Evolutionary conservation across 345 rosid species (phyloP).

Genomic region (Aegle marmelos): DNA sequence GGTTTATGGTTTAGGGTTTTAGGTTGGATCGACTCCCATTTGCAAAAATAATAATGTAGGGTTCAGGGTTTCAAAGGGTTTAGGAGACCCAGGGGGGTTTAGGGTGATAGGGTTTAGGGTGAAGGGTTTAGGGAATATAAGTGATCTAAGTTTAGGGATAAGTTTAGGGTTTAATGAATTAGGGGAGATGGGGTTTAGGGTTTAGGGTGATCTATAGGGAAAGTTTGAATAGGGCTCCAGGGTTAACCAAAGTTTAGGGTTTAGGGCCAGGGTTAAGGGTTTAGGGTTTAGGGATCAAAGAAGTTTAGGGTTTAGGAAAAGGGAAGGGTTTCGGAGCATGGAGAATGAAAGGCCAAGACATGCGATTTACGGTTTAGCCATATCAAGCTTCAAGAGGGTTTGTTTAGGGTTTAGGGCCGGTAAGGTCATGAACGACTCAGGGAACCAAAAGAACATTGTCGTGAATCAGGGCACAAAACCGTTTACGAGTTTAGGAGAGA

Average conservation of each 20-base stretch:
- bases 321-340: constrained; percentile 16
- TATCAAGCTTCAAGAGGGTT: constrained; percentile 14
- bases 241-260: constrained; percentile 20
- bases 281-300: constrained; percentile 18
- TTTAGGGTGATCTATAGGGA: too few relatives aligned
- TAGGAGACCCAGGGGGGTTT: constrained; percentile 25
- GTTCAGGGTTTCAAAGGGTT: constrained; percentile 19
- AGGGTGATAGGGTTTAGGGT: constrained; percentile 24
- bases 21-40: too few relatives aligned
- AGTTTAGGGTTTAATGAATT: constrained; percentile 18
- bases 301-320: constrained; percentile 19
- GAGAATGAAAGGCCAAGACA: too few relatives aligned
- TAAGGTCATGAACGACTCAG: too few relatives aligned
- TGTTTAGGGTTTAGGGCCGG: constrained; percentile 23
- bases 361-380: constrained; percentile 17
- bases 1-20: constrained; percentile 29
- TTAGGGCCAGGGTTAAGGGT: constrained; percentile 15
- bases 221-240: constrained; percentile 22
- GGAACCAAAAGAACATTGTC: too few relatives aligned
- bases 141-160: too few relatives aligned
- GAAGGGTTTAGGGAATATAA: constrained; percentile 22
- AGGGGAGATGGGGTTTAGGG: constrained; percentile 26
- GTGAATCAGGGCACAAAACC: too few relatives aligned
- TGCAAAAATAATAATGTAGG: constrained; percentile 27
- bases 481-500: too few relatives aligned